phyloP scores from a whole-genome alignment of 441 rosid genomes.

The Corymbia calophylla region DNA sequence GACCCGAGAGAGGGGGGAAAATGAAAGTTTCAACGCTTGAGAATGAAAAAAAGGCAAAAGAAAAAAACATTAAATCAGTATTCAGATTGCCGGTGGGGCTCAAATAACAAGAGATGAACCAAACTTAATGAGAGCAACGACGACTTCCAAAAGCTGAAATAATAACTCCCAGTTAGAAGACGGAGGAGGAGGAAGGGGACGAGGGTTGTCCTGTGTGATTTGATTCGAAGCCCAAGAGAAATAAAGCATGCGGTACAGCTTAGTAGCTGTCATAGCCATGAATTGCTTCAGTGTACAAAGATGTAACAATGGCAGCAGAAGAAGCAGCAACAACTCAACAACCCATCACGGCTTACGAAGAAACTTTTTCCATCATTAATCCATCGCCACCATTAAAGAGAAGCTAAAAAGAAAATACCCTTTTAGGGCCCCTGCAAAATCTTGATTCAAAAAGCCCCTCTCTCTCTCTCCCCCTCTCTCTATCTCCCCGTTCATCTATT shows the following conservation, averaged over 20 bases:
- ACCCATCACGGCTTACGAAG: conserved; percentile 26
- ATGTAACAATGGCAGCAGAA: conserved; percentile 9
- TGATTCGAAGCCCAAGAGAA: conserved; percentile 27
- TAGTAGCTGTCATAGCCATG: conserved; percentile 36
- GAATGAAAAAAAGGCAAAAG: neutral
- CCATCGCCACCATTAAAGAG: neutral
- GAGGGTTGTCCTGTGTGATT: neutral
- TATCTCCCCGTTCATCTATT: conserved; percentile 4
- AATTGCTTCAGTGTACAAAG: conserved; percentile 22
- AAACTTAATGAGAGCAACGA: conserved; percentile 14
- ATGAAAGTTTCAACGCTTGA: neutral
- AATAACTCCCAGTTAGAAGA: conserved; percentile 32
- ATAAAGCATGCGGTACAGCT: conserved; percentile 12
- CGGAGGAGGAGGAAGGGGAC: neutral
- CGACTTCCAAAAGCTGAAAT: conserved; percentile 19
- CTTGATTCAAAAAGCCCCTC: conserved; percentile 2
- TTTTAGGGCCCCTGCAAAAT: conserved; percentile 12
- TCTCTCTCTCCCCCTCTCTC: neutral
- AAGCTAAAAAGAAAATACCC: conserved; percentile 8
- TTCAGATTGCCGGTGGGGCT: neutral
- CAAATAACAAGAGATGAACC: neutral
- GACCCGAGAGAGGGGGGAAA: neutral
- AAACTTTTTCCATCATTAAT: neutral
- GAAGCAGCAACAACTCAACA: neutral
- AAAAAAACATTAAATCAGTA: neutral